phyloP scores from a whole-genome alignment of 805 yeast genomes.

The Nematodospora valgi region DNA sequence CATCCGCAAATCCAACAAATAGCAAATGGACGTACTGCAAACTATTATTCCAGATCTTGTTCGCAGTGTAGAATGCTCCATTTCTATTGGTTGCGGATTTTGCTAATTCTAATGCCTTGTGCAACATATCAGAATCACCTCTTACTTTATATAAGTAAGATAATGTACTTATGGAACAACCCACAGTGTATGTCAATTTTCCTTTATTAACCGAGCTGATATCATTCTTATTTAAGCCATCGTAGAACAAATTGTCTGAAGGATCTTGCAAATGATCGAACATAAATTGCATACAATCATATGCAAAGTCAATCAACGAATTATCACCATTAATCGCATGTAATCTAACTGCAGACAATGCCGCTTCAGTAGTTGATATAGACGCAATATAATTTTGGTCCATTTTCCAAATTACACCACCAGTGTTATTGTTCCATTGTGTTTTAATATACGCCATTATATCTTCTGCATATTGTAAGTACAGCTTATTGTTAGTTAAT shows the following conservation, averaged over 20 bases:
- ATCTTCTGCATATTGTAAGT: conserved; percentile 17
- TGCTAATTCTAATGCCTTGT: conserved; percentile 16
- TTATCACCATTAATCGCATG: conserved; percentile 14
- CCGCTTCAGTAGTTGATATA: conserved; percentile 27
- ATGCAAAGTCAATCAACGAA: conserved; percentile 14
- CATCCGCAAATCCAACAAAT: conserved; percentile 21
- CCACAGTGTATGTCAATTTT: conserved; percentile 22
- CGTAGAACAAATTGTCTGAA: conserved; percentile 20
- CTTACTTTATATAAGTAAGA: conserved; percentile 15
- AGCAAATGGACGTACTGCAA: conserved; percentile 20
- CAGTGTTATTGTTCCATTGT: conserved; percentile 18
- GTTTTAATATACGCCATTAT: conserved; percentile 14
- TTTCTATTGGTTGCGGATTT: conserved; percentile 14
- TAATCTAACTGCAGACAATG: conserved; percentile 22
- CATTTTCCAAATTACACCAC: conserved; percentile 24
- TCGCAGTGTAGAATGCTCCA: conserved; percentile 18
- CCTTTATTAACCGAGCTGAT: conserved; percentile 20
- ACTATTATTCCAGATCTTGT: conserved; percentile 23
- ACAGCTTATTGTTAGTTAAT: conserved; percentile 13
- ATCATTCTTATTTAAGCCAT: conserved; percentile 16
- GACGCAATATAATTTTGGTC: conserved; percentile 22
- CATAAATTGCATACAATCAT: conserved; percentile 17
- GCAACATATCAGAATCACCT: conserved; percentile 12
- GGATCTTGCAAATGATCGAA: conserved; percentile 15
- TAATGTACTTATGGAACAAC: conserved; percentile 21